These are phyloP conservation scores for Mucor plumbeus DNA, from an alignment of 371 early-diverging fungal genomes.

Conservation along the genomic window DNA sequence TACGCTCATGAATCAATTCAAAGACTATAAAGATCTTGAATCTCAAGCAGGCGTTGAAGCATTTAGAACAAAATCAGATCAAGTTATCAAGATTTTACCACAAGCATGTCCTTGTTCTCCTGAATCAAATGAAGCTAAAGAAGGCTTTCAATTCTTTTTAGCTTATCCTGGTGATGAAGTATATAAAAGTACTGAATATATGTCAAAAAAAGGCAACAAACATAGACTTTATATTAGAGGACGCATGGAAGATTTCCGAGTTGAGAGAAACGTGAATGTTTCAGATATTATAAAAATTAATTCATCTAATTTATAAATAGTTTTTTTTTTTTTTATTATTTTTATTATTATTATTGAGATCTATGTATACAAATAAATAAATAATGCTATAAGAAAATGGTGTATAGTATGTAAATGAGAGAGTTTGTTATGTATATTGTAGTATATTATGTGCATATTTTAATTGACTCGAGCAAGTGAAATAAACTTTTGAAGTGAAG, in stretches of 20 bases:
- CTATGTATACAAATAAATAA: slow-evolving; percentile 11
- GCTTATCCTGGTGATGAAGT: slow-evolving; percentile 51
- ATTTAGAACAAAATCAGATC: slow-evolving; percentile 27
- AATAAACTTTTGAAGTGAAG: slow-evolving; percentile 8
- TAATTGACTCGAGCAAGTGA: slow-evolving; percentile 14
- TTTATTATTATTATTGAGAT: neutral
- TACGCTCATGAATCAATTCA: slow-evolving; percentile 38
- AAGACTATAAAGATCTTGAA: slow-evolving; percentile 35
- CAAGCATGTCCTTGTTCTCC: slow-evolving; percentile 38
- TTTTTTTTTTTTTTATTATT: neutral
- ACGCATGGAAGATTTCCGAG: slow-evolving; percentile 31
- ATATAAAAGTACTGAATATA: slow-evolving; percentile 26
- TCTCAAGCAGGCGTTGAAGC: slow-evolving; percentile 38
- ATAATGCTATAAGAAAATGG: neutral
- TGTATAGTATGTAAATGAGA: neutral
- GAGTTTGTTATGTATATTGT: slow-evolving; percentile 5
- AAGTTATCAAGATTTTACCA: slow-evolving; percentile 51
- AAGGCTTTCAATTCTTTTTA: slow-evolving; percentile 33
- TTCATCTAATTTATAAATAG: slow-evolving; percentile 14
- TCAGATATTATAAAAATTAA: slow-evolving; percentile 20
- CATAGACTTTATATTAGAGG: slow-evolving; percentile 48
- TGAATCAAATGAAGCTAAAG: slow-evolving; percentile 15
- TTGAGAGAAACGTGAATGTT: slow-evolving; percentile 38
- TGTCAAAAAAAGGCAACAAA: slow-evolving; percentile 29
- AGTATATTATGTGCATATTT: slow-evolving; percentile 10